Evolutionary conservation across 2,329 filamentous ascomycete genomes (phyloP).

Genomic region (Calonectria hongkongensis): DNA sequence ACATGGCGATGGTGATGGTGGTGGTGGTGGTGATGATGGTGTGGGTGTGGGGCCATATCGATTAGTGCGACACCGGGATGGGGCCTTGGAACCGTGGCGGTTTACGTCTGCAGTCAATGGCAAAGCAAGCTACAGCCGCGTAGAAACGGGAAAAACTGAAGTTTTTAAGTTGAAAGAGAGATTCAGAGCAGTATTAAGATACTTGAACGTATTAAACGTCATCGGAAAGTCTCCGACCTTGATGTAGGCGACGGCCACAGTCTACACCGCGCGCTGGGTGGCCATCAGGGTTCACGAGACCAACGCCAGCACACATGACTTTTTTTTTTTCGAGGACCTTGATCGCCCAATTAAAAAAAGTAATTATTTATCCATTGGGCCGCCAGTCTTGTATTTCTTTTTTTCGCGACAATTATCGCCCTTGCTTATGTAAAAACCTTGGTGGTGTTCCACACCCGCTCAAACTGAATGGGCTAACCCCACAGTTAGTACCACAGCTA

Average conservation of each 20-base stretch:
- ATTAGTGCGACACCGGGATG: background rate
- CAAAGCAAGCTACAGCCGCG: background rate
- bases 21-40: constrained; percentile 52
- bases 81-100: background rate
- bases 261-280: too few species aligned
- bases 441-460: too few species aligned
- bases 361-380: too few species aligned
- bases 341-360: background rate
- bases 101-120: background rate
- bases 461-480: too few species aligned
- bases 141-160: constrained; percentile 20
- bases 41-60: constrained; percentile 42
- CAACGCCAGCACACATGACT: too few species aligned
- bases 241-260: background rate
- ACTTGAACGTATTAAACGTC: background rate
- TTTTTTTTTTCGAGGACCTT: background rate
- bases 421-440: too few species aligned
- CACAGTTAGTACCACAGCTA: too few species aligned
- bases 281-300: background rate
- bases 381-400: too few species aligned
- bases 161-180: constrained; percentile 16
- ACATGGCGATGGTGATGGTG: constrained; percentile 42
- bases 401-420: too few species aligned
- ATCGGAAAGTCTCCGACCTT: constrained; percentile 31
- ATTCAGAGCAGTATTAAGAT: background rate